Base-by-base conservation (phyloP, 495 filamentous ascomycete species). In the Sporormia fimetaria region DNA sequence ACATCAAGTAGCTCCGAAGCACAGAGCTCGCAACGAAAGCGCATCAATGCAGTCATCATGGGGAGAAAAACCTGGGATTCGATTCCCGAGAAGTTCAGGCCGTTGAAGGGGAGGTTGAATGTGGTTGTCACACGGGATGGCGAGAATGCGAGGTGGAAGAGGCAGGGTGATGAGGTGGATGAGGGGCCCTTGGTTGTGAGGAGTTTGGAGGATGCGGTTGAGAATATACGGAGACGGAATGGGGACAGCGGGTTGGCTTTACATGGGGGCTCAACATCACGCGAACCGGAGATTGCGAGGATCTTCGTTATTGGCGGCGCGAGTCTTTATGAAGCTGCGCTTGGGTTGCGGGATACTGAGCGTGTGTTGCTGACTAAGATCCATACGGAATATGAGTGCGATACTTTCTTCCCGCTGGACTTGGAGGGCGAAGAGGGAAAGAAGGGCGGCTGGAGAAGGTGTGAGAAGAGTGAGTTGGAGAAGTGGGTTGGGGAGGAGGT, bases 61-160 rank as follows among this genome's bases (percentile, higher is more conserved):
- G 90, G 90, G 33, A 82, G 90, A 48, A 94, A 90, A 62, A 95
- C 90, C 0, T 98, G 86, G 77, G 81, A 88, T 20, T 81, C 74
- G 30, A 85, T 98, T 3, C 88, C 88, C 2, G 52, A 61, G 0
- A 64, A 63, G 9, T 81, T 87, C 52, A 71, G 86, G n/a, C 90
- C 90, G 21, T 64, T 98, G 9, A 77, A 70, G 32, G 83, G 73
- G 17, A 60, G 90, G 18, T 59, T 81, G 4, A 96, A 85, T 51
- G 71, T 94, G 7, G 76, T 98, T 32, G 57, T 98, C 35, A 79
- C 75, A 23, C 66, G 80, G 16, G 25, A 36, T 58, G 44, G 62
- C 14, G 23, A 24, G 14, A 58, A 62, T 11, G 40, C 57, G 51
- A 26, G 30, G 61, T 50, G 44, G 44, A 15, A 32, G 33, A 55